Base-by-base conservation (phyloP, 345 rosid genomes). In the Conringia planisiliqua region DNA sequence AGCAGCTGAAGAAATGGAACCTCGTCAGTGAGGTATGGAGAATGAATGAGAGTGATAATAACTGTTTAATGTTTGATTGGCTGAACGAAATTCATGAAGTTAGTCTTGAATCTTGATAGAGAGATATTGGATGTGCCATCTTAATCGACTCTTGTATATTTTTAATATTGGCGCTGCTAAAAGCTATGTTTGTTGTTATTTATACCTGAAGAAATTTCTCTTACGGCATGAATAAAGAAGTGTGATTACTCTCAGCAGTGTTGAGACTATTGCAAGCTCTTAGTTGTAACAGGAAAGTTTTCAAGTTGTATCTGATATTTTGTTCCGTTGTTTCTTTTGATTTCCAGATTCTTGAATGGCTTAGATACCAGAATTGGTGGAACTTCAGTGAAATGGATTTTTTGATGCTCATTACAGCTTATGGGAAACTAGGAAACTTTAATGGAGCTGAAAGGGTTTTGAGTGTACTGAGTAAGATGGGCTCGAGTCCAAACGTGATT, bases 1-100 rank as follows among this genome's bases (percentile, higher is more conserved):
- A 95, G 89, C 97, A 95, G 85, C 85, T 89, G 3, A 95, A 81
- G 84, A 91, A 89, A 72, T 92, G 97, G 97, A 81, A 87, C 78
- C 79, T 86, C 70, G 93, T 95, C 50, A 69, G 85, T 72, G 97
- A 95, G 97, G 97, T 95, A 86, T 80, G 73, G 10, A 67, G 39
- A 32, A 30, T 33, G 47, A 12, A 42, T 71, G 51, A 66, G 11
- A 10, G 7, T 4, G 39, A 14, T n/a, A 13, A 36, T 4, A 51
- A 42, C 27, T 62, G 18, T 12, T 39, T 4, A 7, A 1, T 61
- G 9, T 70, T 16, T 32, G 33, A 24, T 10, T 60, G 7, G 13
- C 20, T 32, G 13, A 42, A 55, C 7, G 20, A 50, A 60, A 5
- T 32, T 27, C 5, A 9, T 52, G 10, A 67, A 47, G n/a, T 12